Base-by-base conservation (phyloP, 208 protist species). In the Wallacemonas sp. region DNA sequence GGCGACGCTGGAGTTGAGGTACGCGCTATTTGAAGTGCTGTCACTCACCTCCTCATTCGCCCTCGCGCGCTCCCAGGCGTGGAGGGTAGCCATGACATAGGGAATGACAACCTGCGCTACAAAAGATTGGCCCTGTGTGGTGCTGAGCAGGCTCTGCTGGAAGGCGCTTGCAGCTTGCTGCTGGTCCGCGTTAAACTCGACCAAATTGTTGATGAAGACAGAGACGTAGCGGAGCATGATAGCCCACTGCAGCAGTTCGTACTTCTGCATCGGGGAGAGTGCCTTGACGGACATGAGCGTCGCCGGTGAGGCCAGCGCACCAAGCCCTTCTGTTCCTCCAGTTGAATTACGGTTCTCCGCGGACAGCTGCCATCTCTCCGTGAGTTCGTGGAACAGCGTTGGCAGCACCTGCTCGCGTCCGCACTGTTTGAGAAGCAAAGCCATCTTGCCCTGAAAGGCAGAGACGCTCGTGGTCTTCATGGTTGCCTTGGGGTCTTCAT, bases 141-240 rank as follows among this genome's bases (percentile, higher is more conserved):
- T 62, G 26, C 45, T 17, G 21, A 84, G 34, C 34, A 80, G 45
- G 24, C 62, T 67, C 54, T 75, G 59, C 62, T 90, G 84, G 62
- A 91, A 68, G 31, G 62, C 67, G 34, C 65, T 58, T 14, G 68
- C 72, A 14, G 67, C 56, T n/a, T 59, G 45, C 17, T 55, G 68
- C 19, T 75, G 61, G 38, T 78, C 62, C 8, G 66, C 69, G 75
- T 84, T 75, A 61, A 85, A 96, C 58, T 92, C 80, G 5, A 77
- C 75, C 45, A 96, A 74, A 74, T 96, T 96, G 42, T 85, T 61
- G 26, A 88, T 53, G 46, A 89, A 75, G 14, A 80, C 72, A 24
- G 80, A 72, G 36, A 92, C 22, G 62, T 91, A 88, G 51, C 82
- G 79, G 42, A 96, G 76, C 33, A 86, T 61, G 0, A 72, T 61